Evolutionary conservation across 495 filamentous ascomycete species (phyloP), one percentile per base, ranked within the genome.

Genomic region (Xylaria scruposa): DNA sequence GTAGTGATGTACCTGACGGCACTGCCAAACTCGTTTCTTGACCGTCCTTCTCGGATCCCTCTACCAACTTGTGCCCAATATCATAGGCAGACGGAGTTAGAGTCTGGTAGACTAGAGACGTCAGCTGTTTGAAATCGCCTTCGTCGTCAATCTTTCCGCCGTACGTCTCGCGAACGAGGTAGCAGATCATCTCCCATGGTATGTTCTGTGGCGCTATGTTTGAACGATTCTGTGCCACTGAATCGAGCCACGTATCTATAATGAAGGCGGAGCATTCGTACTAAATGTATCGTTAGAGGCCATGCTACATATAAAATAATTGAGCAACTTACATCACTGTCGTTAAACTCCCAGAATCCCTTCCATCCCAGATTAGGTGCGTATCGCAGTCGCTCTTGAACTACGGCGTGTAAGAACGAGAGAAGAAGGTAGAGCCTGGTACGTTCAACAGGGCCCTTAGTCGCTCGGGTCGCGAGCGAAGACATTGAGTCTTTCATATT

Each of bases 261-360:
- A 99, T 95, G 81, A 92, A 93, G 67, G 93, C 94, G 19, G 92
- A 97, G 84, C 96, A 98, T 85, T 99, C 95, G 79, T 98, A 98
- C 94, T 98, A 76, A 73, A 68, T 5, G 68, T 38, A 62, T 62
- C 56, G 82, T 78, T 85, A 77, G 70, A 70, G 33, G 47, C 59
- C 47, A 31, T 51, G 31, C 65, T 72, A 26, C 15, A 44, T 44
- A 4, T 61, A 64, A 42, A n/a, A 54, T 40, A 44, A 3, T 31
- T 40, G 63, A 58, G 68, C 70, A 63, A 89, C 94, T 91, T 89
- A 98, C 95, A 82, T 99, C 96, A 74, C 95, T 97, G 81, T 99
- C 96, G 78, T 99, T 99, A 79, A 99, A 99, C 83, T 99, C 96
- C 96, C 96, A 99, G 87, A 97, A 97, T 68, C 94, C 93, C 85